phyloP scores from a whole-genome alignment of 163 green algal genomes.

The Botryococcus braunii region DNA sequence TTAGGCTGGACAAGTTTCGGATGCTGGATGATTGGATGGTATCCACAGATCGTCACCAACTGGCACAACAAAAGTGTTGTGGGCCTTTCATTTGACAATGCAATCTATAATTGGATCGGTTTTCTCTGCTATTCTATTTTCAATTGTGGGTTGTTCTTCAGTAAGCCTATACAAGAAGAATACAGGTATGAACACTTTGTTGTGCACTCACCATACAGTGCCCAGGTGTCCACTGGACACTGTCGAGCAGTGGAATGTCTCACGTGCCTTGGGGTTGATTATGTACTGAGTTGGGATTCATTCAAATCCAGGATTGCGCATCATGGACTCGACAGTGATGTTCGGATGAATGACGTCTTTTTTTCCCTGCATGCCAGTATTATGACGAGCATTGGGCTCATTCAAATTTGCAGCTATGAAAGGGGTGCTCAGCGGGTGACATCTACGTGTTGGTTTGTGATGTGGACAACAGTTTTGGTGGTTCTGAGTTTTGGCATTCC shows the following conservation, averaged over 20 bases:
- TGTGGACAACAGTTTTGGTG: neutral
- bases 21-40: neutral
- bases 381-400: slow-evolving; percentile 18
- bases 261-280: too few relatives aligned
- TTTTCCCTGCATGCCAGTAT: slow-evolving; percentile 32
- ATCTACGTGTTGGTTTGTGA: slow-evolving; percentile 1
- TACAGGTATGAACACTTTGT: slow-evolving; percentile 19
- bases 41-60: neutral
- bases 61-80: neutral
- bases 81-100: slow-evolving; percentile 5
- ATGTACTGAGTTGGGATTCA: too few relatives aligned
- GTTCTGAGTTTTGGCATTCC: neutral
- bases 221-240: too few relatives aligned
- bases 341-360: slow-evolving; percentile 47
- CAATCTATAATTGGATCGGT: slow-evolving; percentile 14
- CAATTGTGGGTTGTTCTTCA: slow-evolving; percentile 13
- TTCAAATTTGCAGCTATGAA: slow-evolving; percentile 32
- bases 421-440: slow-evolving; percentile 11
- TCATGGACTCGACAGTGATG: slow-evolving; percentile 5
- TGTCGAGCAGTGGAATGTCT: too few relatives aligned
- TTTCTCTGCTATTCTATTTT: slow-evolving; percentile 21
- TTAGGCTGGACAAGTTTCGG: neutral
- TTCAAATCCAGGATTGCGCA: neutral
- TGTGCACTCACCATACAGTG: too few relatives aligned
- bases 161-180: neutral